Evolutionary conservation across 805 yeast species (phyloP).

Genomic region (Wickerhamiella kazuoi): DNA sequence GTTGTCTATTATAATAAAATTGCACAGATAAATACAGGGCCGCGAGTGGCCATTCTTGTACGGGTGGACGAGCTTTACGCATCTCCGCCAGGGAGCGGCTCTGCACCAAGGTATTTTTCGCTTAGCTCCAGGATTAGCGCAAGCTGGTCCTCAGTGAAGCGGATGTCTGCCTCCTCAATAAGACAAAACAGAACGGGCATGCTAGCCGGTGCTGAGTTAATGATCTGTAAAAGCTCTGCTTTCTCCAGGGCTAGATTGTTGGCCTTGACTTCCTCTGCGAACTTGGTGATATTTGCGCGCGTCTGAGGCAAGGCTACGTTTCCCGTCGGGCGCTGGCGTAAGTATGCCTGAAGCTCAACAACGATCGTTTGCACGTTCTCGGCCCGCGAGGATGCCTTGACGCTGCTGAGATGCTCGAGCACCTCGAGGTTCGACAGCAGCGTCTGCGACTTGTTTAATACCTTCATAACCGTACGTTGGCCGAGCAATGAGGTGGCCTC

Average conservation of each 20-base stretch:
- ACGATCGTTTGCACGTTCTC: conserved; percentile 21
- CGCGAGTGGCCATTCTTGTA: background rate
- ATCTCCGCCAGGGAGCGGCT: conserved; percentile 15
- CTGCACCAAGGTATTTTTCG: conserved; percentile 21
- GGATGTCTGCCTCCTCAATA: conserved; percentile 81
- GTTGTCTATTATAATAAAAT: background rate
- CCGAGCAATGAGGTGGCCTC: no score
- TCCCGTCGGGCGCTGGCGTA: conserved; percentile 25
- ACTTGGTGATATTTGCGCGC: conserved; percentile 19
- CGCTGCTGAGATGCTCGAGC: conserved; percentile 31
- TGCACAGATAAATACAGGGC: no score
- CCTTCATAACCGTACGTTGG: no score
- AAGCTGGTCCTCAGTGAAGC: conserved; percentile 55
- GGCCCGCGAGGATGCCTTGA: conserved; percentile 23
- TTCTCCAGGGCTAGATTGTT: conserved; percentile 46
- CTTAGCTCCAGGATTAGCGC: conserved; percentile 41
- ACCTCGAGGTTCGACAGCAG: conserved; percentile 54
- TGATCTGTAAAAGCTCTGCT: conserved; percentile 67
- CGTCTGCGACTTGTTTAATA: conserved; percentile 35
- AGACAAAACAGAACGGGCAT: conserved; percentile 63
- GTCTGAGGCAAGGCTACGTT: conserved; percentile 22
- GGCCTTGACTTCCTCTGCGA: conserved; percentile 27
- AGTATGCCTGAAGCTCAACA: conserved; percentile 22
- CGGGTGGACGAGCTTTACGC: background rate
- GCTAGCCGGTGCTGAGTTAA: conserved; percentile 64